Conservation (phyloP, 257 asterid genomes). For the Linderniella brevidens region DNA sequence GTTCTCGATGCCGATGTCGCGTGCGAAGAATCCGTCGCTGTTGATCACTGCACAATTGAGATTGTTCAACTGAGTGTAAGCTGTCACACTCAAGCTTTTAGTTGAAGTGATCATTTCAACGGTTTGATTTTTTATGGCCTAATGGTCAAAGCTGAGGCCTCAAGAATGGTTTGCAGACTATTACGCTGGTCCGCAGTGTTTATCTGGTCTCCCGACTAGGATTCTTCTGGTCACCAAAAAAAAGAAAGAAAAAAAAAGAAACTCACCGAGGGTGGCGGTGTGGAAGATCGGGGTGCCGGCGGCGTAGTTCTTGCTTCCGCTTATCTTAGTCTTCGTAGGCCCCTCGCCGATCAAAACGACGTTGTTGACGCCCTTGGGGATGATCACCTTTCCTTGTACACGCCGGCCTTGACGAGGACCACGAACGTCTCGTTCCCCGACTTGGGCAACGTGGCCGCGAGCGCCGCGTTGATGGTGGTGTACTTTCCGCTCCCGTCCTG, state of each 20-base stretch:
- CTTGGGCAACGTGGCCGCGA: conserved; percentile 15
- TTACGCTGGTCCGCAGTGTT: too few relatives aligned
- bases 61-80: too few relatives aligned
- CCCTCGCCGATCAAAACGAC: conserved; percentile 52
- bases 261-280: conserved; percentile 36
- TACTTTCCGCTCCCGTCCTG: conserved; percentile 49
- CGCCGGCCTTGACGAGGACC: conserved; percentile 44
- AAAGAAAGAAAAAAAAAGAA: too few relatives aligned
- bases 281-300: conserved; percentile 28
- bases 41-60: conserved; percentile 27
- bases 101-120: too few relatives aligned
- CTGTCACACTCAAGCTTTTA: too few relatives aligned
- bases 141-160: too few relatives aligned
- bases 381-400: conserved; percentile 28
- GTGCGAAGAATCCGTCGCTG: conserved; percentile 47
- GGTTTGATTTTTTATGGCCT: too few relatives aligned
- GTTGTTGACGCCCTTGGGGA: conserved; percentile 24
- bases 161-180: too few relatives aligned
- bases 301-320: conserved; percentile 23
- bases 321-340: conserved; percentile 33
- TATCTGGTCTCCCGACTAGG: too few relatives aligned
- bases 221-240: too few relatives aligned
- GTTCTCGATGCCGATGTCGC: conserved; percentile 65
- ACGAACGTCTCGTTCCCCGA: conserved; percentile 16
- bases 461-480: conserved; percentile 32